Base-by-base conservation (phyloP, 495 filamentous ascomycete genomes). In the Tuber brumale region DNA sequence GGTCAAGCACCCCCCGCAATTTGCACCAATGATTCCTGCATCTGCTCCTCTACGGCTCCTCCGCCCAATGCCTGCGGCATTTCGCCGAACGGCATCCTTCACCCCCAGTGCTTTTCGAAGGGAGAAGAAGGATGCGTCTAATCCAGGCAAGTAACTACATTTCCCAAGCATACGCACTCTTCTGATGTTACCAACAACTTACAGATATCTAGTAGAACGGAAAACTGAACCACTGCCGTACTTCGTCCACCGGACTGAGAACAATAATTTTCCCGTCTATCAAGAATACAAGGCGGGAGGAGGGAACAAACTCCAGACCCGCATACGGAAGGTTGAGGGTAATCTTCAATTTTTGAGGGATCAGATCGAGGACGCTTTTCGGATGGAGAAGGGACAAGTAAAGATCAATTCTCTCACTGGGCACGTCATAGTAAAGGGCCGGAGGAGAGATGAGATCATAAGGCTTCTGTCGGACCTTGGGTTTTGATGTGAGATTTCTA, bases 241-340 rank as follows among this genome's bases (percentile, higher is more conserved):
- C 88, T 89, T 90, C 77, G 87, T 99, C 73, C 85, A 86, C 72
- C 92, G 92, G 70, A 95, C 93, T 9, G 83, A 81, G 14, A 90
- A 89, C 35, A 89, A 91, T 73, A 89, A 94, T 78, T 85, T 94
- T 3, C 90, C 93, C 19, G 88, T 98, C n/a, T 99, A 99, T 84
- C 85, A 90, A 6, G 84, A 89, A 72, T 84, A 84, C 74, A 95
- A 94, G 85, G 87, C 89, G 31, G 93, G 93, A 39, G 93, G 93
- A 39, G 93, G 94, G 3, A 96, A 92, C 75, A 85, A 90, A 78
- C 89, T 91, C 81, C 83, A 91, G 79, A 97, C 95, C 7, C 83
- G 87, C 78, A 86, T 99, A 72, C 90, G 92, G 81, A 93, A 92
- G 84, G 88, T 93, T 57, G 89, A 93, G 76, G 95, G 95, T 41